A percentile compares a stretch with the other conserved stretches of the same genome.
phyloP scores from a whole-genome alignment of 2,329 filamentous ascomycete genomes.

The Monosporascus sp. region DNA sequence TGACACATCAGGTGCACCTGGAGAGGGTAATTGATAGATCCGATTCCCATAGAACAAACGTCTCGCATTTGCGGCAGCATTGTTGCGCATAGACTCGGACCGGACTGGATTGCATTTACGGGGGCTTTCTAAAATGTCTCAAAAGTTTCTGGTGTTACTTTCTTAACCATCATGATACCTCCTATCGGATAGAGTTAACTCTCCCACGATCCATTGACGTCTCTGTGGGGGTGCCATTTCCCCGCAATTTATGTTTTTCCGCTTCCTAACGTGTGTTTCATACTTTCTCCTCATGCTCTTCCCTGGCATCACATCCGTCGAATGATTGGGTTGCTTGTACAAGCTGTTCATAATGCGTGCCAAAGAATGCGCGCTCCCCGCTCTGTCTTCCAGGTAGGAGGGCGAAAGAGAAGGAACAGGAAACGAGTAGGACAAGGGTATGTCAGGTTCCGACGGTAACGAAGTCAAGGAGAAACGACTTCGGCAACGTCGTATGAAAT shows the following conservation, averaged over 20 bases:
- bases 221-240: slow-evolving; percentile 20
- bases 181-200: slow-evolving; percentile 26
- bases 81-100: slow-evolving; percentile 39
- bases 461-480: not conserved
- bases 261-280: slow-evolving; percentile 5
- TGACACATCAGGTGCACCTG: slow-evolving; percentile 39
- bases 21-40: slow-evolving; percentile 48
- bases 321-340: not conserved
- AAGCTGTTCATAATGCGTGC: not conserved
- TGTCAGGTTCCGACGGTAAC: not conserved
- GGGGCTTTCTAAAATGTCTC: slow-evolving; percentile 35
- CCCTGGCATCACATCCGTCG: slow-evolving; percentile 3
- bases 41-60: slow-evolving; percentile 29
- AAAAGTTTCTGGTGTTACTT: slow-evolving; percentile 36
- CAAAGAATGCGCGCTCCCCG: not conserved
- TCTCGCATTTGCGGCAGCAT: slow-evolving; percentile 33
- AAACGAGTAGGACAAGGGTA: not conserved
- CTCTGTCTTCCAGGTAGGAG: not conserved
- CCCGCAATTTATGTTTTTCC: slow-evolving; percentile 20
- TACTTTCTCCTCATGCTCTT: slow-evolving; percentile 12
- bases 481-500: not conserved
- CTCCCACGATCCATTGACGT: slow-evolving; percentile 20
- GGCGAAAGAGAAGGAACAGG: not conserved
- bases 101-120: slow-evolving; percentile 40
- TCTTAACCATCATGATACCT: slow-evolving; percentile 40